Conservation (phyloP, 116 monocot genomes). For the Trichopus zeylanicus region DNA sequence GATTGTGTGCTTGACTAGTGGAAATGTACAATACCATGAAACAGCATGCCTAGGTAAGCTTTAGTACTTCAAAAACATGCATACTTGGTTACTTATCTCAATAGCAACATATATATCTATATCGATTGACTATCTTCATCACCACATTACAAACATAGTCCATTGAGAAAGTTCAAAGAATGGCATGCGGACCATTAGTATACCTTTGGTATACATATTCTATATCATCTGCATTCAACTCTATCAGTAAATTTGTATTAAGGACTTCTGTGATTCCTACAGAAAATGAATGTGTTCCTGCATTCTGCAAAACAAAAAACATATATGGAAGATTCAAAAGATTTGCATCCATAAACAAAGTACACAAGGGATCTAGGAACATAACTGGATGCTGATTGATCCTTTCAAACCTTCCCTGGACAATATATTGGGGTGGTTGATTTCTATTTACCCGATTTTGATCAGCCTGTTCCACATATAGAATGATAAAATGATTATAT, state of each 20-base stretch:
- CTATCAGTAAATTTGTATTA: constrained; percentile 78
- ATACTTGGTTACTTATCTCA: no score
- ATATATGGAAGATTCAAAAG: background rate
- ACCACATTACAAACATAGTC: no score
- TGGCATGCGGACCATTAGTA: no score
- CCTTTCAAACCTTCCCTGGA: constrained; percentile 84
- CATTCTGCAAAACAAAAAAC: constrained; percentile 67
- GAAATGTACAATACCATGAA: no score
- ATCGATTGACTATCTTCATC: no score
- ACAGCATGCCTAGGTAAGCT: no score
- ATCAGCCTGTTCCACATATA: constrained; percentile 46
- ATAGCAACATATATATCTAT: no score
- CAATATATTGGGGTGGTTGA: constrained; percentile 70
- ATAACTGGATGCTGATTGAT: constrained; percentile 94
- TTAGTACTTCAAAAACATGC: no score
- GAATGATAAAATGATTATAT: background rate
- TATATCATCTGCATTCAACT: constrained; percentile 93
- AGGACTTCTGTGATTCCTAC: constrained; percentile 85
- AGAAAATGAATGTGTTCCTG: constrained; percentile 92
- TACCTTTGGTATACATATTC: constrained; percentile 97
- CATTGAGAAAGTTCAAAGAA: no score
- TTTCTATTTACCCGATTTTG: constrained; percentile 63
- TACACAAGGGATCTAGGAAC: constrained; percentile 1
- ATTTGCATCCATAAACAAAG: background rate
- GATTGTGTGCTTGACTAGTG: no score